Base-by-base conservation (phyloP, 192 early-diverging fungal species). In the Podila clonocystis region DNA sequence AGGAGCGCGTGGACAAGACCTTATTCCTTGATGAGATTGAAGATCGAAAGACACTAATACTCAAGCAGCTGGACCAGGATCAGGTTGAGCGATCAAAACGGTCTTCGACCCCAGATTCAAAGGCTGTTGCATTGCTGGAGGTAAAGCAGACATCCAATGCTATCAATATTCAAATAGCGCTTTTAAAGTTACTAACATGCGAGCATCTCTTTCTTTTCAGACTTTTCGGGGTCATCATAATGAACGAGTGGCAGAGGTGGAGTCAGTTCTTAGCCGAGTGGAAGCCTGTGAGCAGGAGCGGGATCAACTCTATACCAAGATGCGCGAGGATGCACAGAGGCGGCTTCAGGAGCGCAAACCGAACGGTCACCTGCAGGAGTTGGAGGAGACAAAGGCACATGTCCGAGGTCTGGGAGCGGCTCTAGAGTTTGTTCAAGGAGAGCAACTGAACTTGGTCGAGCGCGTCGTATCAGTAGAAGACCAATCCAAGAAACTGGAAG, bases 381-480 rank as follows among this genome's bases (percentile, higher is more conserved):
- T 80, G 19, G 77, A 80, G 15, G 77, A 80, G n/a, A 45, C 66
- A 17, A 80, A 73, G 65, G 77, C 77, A 0, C 31, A 69, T 9
- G 33, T 80, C 12, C 26, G 30, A 20, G 77, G 77, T 0, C 48
- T 80, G 8, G 57, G 45, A 19, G 58, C 58, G 0, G 77, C 77
- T 11, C 62, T 80, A 0, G 77, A 80, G 19, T 80, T 80, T 31
- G 72, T 80, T 52, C 77, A 80, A n/a, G 62, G 62, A 9, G 77
- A 80, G 15, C 77, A 80, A 62, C 65, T 68, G 29, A 80, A 68
- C 41, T 4, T 80, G 33, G 77, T 80, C 2, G 77, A 80, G 33
- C 66, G 77, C 3, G 70, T 80, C 13, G 49, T 69, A 3, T 68
- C 71, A 0, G 6, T 34, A 24, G 77, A 73, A 11, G 77, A 80